These are phyloP conservation scores for Backusella circina DNA, from an alignment of 192 early-diverging fungal species.

Conservation along the genomic window DNA sequence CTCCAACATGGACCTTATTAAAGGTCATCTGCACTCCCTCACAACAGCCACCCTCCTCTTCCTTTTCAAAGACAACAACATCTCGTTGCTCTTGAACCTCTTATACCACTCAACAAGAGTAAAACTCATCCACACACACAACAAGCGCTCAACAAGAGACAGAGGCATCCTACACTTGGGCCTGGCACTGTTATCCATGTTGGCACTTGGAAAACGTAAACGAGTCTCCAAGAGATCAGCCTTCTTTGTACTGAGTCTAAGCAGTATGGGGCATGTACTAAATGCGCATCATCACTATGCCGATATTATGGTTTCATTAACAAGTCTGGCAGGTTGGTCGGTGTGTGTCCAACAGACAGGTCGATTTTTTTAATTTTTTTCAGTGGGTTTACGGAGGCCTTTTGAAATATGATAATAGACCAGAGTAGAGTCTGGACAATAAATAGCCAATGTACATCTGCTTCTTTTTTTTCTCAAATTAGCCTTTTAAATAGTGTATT, in stretches of 20 bases:
- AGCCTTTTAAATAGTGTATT: not conserved
- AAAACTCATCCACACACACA: not conserved
- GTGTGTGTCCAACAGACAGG: not conserved
- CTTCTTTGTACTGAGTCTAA: not conserved
- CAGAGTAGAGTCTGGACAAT: conserved; percentile 10
- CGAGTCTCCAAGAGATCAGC: not conserved
- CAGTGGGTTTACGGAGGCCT: not conserved
- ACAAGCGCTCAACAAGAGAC: not conserved
- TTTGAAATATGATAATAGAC: conserved; percentile 19
- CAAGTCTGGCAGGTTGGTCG: not conserved
- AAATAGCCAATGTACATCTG: conserved; percentile 20
- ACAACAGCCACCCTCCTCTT: not conserved
- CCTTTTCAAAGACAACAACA: not conserved
- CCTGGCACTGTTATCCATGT: not conserved
- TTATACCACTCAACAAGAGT: not conserved
- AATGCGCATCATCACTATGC: not conserved
- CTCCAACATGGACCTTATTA: not conserved
- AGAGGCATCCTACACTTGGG: conserved; percentile 8
- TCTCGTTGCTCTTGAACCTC: not conserved
- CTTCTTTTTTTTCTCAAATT: not conserved
- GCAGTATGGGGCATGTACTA: not conserved
- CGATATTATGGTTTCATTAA: not conserved
- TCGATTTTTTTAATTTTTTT: conserved; percentile 4
- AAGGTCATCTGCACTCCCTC: not conserved
- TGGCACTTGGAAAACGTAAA: conserved; percentile 3